Evolutionary conservation across 768 basidiomycete genomes (phyloP), one percentile per base, ranked within the genome.

Genomic region (Lactifluus echinatus): DNA sequence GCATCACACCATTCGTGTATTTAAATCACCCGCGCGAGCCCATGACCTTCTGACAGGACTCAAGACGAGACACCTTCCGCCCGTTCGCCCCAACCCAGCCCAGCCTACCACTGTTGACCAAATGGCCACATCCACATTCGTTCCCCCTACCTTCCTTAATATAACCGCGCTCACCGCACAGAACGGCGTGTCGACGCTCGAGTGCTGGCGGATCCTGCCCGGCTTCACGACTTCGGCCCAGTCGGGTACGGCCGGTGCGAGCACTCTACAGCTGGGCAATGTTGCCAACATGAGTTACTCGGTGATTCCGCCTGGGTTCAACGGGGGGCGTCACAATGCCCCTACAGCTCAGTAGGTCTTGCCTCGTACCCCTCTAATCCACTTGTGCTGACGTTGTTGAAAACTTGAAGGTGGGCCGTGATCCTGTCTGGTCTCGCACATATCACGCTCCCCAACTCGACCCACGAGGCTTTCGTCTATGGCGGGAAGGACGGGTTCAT

Each of bases 261-360:
- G 57, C 12, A 55, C 55, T 42, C 42, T 69, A 24, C 55, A 64
- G 55, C 51, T 69, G 31, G 66, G 67, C 6, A 47, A 52, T 43
- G 44, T 66, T 33, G 54, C 66, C 26, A 68, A 67, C 62, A 64
- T 59, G 54, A 67, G 61, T 21, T 66, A 62, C 57, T 57, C 67
- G 6, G 62, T 68, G 19, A n/a, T 68, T 44, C 67, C 79, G 2
- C 76, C 79, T 0, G 62, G 75, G 19, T 80, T 79, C 17, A 76
- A 79, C 59, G 75, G 76, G 10, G 79, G 80, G 33, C 75, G 78
- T 8, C 78, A 79, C 61, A 79, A 76, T 19, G 77, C 79, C 1
- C 73, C 79, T 8, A 77, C 79, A 56, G 65, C 72, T 7, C 67
- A 68, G 67, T 68, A 44, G 43, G 67, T 61, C 31, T 37, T 10